phyloP scores from a whole-genome alignment of 2,329 filamentous ascomycete genomes.

The Talaromyces sp. region DNA sequence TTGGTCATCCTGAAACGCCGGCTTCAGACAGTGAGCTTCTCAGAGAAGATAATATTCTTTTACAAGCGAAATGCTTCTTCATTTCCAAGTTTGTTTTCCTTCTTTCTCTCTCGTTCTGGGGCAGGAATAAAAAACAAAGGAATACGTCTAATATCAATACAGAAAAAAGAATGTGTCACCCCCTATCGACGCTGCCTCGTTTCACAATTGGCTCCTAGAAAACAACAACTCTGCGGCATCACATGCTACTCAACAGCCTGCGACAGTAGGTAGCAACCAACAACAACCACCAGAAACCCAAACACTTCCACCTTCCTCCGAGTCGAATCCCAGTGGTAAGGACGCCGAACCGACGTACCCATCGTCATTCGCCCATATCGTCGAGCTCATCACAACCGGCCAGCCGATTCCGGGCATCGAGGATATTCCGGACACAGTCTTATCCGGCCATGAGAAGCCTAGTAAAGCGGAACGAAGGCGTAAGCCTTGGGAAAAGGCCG shows the following conservation, averaged over 20 bases:
- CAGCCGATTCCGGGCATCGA: constrained; percentile 81
- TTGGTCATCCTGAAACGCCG: constrained; percentile 36
- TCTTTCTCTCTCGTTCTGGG: background rate
- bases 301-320: constrained; percentile 2
- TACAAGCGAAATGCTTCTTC: constrained; percentile 46
- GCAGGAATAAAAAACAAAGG: background rate
- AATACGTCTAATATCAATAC: background rate
- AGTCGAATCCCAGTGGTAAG: constrained; percentile 25
- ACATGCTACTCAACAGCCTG: constrained; percentile 6
- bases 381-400: constrained; percentile 76
- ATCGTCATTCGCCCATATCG: constrained; percentile 76
- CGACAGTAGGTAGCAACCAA: background rate
- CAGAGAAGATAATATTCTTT: constrained; percentile 36
- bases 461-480: constrained; percentile 49
- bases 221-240: background rate
- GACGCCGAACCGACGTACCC: constrained; percentile 63
- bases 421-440: constrained; percentile 75
- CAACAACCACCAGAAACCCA: background rate
- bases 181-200: constrained; percentile 60
- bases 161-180: constrained; percentile 34
- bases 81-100: constrained; percentile 36
- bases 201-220: constrained; percentile 57
- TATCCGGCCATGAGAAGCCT: constrained; percentile 62
- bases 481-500: constrained; percentile 77
- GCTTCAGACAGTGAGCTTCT: constrained; percentile 34